Evolutionary conservation across 306 rosid genomes (phyloP), one percentile per base, ranked within the genome.

Genomic region (Cicer judaicum): DNA sequence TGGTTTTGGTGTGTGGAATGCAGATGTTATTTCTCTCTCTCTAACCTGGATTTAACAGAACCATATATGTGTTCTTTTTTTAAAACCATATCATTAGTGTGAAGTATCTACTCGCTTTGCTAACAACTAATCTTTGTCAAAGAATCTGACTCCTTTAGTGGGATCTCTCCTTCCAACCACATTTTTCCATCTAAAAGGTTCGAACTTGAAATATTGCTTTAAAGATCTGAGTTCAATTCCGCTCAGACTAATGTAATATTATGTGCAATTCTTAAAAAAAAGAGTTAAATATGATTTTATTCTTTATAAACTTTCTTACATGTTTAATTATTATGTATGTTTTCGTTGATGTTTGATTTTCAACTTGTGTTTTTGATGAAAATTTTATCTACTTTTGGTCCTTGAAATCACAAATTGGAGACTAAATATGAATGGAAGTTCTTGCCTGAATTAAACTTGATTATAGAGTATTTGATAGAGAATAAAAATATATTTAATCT

Each of bases 1-100:
- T 89, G 88, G 89, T 81, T 89, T 95, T 89, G 89, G 98, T 84
- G 92, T 95, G 93, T 88, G 82, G 74, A 78, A 92, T 95, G 96
- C 89, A 85, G 78, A 76, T 74, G 44, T 44, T 78, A 83, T 83
- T 53, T 79, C 57, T 68, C 59, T 49, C 74, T 34, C 68, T 59
- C 63, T 80, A 75, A 24, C 67, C 80, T 74, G 68, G 49, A 61
- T 66, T 36, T 53, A 63, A 72, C 68, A 68, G 57, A 36, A 66
- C 19, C 42, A 72, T 21, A 9, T 60, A 15, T 50, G 19, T 54
- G 18, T 49, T 2, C 0, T 12, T 49, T 29, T 29, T 29, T 29
- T 29, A 0, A 29, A 29, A 29, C 36, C 36, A 29, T 29, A 29
- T 29, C 36, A 29, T 29, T 29, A 29, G 5, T 29, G 36, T 0